phyloP scores from a whole-genome alignment of 139 green algal genomes.

The Eudorina sp. region DNA sequence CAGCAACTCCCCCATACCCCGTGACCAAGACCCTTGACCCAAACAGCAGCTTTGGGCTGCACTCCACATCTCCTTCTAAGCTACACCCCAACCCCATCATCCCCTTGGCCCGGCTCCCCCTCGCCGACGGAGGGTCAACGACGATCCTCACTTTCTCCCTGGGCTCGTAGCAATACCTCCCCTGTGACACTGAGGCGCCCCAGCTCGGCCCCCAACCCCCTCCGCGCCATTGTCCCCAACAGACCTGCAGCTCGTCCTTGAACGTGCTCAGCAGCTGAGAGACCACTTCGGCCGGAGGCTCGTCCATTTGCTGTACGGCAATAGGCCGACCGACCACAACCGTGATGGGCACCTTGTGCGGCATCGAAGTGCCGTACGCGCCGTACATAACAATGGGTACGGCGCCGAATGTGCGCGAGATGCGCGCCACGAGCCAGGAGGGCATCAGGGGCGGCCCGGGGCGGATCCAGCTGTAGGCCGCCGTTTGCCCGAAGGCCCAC shows the following conservation, averaged over 20 bases:
- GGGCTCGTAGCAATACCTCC: too few relatives aligned
- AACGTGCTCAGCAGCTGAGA: slow-evolving; percentile 64
- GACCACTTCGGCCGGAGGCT: slow-evolving; percentile 65
- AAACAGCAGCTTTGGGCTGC: too few relatives aligned
- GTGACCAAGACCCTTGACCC: too few relatives aligned
- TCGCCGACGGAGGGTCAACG: too few relatives aligned
- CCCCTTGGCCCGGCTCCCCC: too few relatives aligned
- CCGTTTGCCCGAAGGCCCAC: slow-evolving; percentile 91
- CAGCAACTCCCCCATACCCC: too few relatives aligned
- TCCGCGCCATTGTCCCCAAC: neutral
- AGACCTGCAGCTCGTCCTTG: slow-evolving; percentile 53
- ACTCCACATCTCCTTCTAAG: too few relatives aligned
- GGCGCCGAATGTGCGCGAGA: slow-evolving; percentile 6
- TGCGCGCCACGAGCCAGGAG: neutral
- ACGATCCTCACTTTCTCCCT: too few relatives aligned
- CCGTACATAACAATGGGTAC: slow-evolving; percentile 76
- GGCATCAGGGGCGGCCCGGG: slow-evolving; percentile 68
- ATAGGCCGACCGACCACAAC: slow-evolving; percentile 77
- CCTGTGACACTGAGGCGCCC: too few relatives aligned
- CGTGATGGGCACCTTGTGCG: slow-evolving; percentile 59
- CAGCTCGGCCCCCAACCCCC: too few relatives aligned
- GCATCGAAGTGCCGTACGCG: slow-evolving; percentile 60
- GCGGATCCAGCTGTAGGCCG: slow-evolving; percentile 73
- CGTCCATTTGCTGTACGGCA: slow-evolving; percentile 57
- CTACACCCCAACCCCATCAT: too few relatives aligned